A percentile compares a stretch with the other conserved stretches of the same genome.
These are phyloP conservation scores for Phoma sp. DNA, from an alignment of 2,329 filamentous ascomycete species.

Conservation along the genomic window DNA sequence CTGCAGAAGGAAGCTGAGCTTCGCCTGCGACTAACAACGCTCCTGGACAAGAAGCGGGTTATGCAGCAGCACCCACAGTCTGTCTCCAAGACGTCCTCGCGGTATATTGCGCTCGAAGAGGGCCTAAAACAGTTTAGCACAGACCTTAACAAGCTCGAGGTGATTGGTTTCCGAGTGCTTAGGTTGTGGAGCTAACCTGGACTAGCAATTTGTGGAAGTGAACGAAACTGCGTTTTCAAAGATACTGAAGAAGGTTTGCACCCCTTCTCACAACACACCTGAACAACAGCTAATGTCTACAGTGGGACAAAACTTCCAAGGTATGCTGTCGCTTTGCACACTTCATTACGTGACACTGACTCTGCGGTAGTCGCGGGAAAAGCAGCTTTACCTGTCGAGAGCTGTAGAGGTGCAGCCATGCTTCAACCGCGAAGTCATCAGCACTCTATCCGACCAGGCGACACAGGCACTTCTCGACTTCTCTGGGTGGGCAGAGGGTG, in stretches of 20 bases:
- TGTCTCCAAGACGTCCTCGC: slow-evolving; percentile 85
- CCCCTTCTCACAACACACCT: not conserved
- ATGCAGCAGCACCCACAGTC: slow-evolving; percentile 80
- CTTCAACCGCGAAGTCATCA: slow-evolving; percentile 97
- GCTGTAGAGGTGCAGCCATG: slow-evolving; percentile 98
- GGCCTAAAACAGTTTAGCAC: slow-evolving; percentile 97
- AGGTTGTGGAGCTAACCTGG: slow-evolving; percentile 35
- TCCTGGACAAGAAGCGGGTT: slow-evolving; percentile 93
- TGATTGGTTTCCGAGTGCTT: slow-evolving; percentile 45
- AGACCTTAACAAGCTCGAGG: slow-evolving; percentile 91
- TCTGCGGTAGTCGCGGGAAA: slow-evolving; percentile 78
- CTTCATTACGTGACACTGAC: slow-evolving; percentile 42
- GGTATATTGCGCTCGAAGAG: slow-evolving; percentile 94
- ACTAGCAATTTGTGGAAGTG: slow-evolving; percentile 93
- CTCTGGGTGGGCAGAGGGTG: slow-evolving; percentile 95
- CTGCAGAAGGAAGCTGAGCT: slow-evolving; percentile 93
- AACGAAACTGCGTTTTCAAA: slow-evolving; percentile 98
- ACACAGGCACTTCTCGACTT: slow-evolving; percentile 95
- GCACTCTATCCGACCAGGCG: slow-evolving; percentile 93
- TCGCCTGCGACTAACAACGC: slow-evolving; percentile 87
- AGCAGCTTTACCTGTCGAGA: slow-evolving; percentile 93
- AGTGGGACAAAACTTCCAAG: slow-evolving; percentile 99
- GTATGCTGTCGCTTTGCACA: slow-evolving; percentile 50
- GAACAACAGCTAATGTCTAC: slow-evolving; percentile 46
- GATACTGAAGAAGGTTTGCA: slow-evolving; percentile 86